A percentile compares a stretch with the other conserved stretches of the same genome.
Evolutionary conservation across 2,329 filamentous ascomycete genomes (phyloP).

Genomic region (Penicillium sp.): DNA sequence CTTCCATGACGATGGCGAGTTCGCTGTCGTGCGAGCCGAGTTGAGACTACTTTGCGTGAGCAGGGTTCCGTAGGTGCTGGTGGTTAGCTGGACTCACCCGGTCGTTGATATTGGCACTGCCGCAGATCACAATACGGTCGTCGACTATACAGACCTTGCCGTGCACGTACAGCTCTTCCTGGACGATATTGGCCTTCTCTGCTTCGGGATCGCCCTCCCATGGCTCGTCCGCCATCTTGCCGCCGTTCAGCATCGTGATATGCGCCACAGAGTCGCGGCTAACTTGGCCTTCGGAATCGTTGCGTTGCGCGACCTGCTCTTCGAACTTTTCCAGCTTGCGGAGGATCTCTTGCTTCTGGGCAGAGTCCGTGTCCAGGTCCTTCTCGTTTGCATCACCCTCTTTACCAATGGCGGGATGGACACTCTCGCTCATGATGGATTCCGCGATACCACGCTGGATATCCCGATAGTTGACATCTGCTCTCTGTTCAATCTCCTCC

Average conservation of each 20-base stretch:
- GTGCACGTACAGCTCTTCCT: slow-evolving; percentile 95
- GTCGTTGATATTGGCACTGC: slow-evolving; percentile 65
- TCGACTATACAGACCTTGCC: slow-evolving; percentile 79
- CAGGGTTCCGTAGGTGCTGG: no score
- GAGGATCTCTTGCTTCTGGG: slow-evolving; percentile 32
- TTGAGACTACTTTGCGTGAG: slow-evolving; percentile 51
- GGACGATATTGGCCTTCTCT: slow-evolving; percentile 83
- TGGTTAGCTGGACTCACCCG: slow-evolving; percentile 36
- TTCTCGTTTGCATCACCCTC: slow-evolving; percentile 45
- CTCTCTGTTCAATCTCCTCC: slow-evolving; percentile 68
- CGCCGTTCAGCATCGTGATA: slow-evolving; percentile 69
- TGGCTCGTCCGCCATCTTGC: slow-evolving; percentile 59
- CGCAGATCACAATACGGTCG: slow-evolving; percentile 74
- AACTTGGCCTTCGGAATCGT: slow-evolving; percentile 17
- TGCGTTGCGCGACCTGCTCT: slow-evolving; percentile 36
- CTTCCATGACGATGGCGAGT: slow-evolving; percentile 83
- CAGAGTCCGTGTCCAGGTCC: slow-evolving; percentile 32
- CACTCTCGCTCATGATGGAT: slow-evolving; percentile 72
- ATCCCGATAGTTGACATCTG: slow-evolving; percentile 77
- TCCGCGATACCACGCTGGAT: slow-evolving; percentile 83
- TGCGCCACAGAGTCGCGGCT: slow-evolving; percentile 60
- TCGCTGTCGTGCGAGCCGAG: slow-evolving; percentile 80
- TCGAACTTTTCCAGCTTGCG: slow-evolving; percentile 27
- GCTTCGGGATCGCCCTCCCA: slow-evolving; percentile 71
- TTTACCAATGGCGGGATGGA: slow-evolving; percentile 48